These are phyloP conservation scores for Spiromastix sp. DNA, from an alignment of 2,329 filamentous ascomycete genomes.

Conservation along the genomic window DNA sequence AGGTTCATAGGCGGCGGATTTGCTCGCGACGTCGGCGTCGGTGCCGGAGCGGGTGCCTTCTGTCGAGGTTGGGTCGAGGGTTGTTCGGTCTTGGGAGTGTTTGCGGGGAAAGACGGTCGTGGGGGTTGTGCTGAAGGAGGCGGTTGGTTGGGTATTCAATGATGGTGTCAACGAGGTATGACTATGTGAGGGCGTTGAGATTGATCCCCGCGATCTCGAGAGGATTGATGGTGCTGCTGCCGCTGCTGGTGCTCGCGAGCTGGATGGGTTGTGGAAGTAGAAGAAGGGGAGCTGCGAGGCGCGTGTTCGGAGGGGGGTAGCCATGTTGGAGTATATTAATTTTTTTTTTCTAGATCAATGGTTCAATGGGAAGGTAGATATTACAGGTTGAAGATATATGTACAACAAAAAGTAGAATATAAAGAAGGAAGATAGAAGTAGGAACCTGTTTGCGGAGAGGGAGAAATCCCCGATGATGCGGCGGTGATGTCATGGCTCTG, in stretches of 20 bases:
- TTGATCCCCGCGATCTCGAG: too few species aligned
- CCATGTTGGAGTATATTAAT: too few species aligned
- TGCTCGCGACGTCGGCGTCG: slow-evolving; percentile 1
- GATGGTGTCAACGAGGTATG: too few species aligned
- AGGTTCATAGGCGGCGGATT: slow-evolving; percentile 1
- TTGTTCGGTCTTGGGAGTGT: neutral
- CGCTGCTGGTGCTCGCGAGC: neutral
- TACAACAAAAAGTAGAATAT: neutral
- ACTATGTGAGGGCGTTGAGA: too few species aligned
- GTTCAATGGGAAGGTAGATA: neutral
- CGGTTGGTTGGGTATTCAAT: neutral
- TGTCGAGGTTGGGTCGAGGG: slow-evolving; percentile 1
- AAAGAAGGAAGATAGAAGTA: neutral
- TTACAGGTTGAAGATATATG: too few species aligned
- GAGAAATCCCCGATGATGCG: too few species aligned
- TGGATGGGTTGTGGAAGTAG: slow-evolving; percentile 1
- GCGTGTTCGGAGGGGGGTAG: neutral
- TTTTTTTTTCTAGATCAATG: too few species aligned
- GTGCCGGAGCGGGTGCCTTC: slow-evolving; percentile 1
- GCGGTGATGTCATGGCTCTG: too few species aligned
- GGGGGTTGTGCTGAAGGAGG: neutral
- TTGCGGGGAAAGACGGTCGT: neutral
- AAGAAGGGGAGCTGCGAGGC: neutral
- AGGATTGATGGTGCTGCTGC: neutral
- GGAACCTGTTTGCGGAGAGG: too few species aligned